phyloP scores from a whole-genome alignment of 2,329 filamentous ascomycete species.

The Aspergillus sp. region DNA sequence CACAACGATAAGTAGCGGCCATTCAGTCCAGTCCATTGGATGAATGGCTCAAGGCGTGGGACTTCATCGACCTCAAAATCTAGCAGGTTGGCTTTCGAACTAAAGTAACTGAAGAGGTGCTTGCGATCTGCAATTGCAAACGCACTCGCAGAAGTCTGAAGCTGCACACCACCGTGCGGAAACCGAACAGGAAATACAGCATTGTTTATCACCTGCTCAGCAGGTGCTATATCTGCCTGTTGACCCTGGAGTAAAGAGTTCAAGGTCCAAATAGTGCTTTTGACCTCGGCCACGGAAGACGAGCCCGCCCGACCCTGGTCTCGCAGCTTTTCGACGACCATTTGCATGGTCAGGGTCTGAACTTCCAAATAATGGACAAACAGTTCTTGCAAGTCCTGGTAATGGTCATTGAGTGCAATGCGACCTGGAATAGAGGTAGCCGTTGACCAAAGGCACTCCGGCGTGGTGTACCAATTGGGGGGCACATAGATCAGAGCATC shows the following conservation, averaged over 20 bases:
- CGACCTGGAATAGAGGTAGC: conserved; percentile 14
- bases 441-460: conserved; percentile 13
- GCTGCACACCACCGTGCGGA: conserved; percentile 2
- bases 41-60: conserved; percentile 10
- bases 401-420: conserved; percentile 11
- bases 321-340: conserved; percentile 13
- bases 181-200: conserved; percentile 12
- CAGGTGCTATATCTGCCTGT: background rate
- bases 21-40: conserved; percentile 8
- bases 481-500: background rate
- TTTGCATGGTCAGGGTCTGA: conserved; percentile 12
- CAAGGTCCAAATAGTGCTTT: conserved; percentile 11
- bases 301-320: conserved; percentile 3
- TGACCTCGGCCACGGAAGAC: conserved; percentile 8
- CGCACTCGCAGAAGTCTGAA: conserved; percentile 3
- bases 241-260: conserved; percentile 11
- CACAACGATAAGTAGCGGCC: conserved; percentile 12
- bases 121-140: conserved; percentile 17
- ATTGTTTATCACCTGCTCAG: background rate
- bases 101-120: conserved; percentile 9
- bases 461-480: conserved; percentile 7
- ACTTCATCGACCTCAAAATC: conserved; percentile 12
- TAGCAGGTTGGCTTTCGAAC: conserved; percentile 5
- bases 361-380: conserved; percentile 12
- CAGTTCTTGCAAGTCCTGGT: conserved; percentile 7